phyloP scores from a whole-genome alignment of 1,284 basidiomycete genomes.

The Blastosporella zonata region DNA sequence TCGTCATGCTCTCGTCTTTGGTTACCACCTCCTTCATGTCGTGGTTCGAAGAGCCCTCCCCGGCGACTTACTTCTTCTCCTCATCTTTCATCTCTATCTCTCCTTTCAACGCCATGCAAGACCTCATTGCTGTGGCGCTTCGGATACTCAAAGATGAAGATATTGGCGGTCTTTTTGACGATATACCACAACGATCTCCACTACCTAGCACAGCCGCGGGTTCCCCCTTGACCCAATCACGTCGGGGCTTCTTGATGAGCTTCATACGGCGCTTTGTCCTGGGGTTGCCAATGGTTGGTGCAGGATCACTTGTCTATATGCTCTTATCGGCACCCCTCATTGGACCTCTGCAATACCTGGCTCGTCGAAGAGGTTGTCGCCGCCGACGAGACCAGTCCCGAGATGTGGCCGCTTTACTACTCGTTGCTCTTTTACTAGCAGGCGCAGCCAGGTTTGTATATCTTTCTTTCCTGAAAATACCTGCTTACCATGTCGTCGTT shows the following conservation, averaged over 20 bases:
- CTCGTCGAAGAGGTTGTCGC: constrained; percentile 55
- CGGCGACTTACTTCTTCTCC: constrained; percentile 35
- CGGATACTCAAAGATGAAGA: constrained; percentile 62
- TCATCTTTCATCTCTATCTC: constrained; percentile 49
- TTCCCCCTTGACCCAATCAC: constrained; percentile 13
- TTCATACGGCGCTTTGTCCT: constrained; percentile 67
- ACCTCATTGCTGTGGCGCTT: constrained; percentile 62
- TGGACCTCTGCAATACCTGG: constrained; percentile 63
- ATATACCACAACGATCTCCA: constrained; percentile 22
- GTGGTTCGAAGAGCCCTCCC: constrained; percentile 47
- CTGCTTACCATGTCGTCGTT: constrained; percentile 8
- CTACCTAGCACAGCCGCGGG: constrained; percentile 6
- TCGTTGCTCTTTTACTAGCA: constrained; percentile 58
- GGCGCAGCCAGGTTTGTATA: constrained; percentile 56
- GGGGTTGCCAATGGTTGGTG: constrained; percentile 73
- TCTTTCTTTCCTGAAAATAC: constrained; percentile 6
- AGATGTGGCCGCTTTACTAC: constrained; percentile 62
- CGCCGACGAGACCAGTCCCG: constrained; percentile 50
- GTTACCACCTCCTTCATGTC: constrained; percentile 64
- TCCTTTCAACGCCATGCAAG: constrained; percentile 57
- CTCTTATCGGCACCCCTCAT: constrained; percentile 58
- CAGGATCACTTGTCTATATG: constrained; percentile 72
- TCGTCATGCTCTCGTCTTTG: constrained; percentile 71
- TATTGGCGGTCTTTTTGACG: constrained; percentile 39
- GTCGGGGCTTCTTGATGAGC: constrained; percentile 43